Conservation (phyloP, 2,329 filamentous ascomycete species). For the Fusarium pseudonygamai region DNA sequence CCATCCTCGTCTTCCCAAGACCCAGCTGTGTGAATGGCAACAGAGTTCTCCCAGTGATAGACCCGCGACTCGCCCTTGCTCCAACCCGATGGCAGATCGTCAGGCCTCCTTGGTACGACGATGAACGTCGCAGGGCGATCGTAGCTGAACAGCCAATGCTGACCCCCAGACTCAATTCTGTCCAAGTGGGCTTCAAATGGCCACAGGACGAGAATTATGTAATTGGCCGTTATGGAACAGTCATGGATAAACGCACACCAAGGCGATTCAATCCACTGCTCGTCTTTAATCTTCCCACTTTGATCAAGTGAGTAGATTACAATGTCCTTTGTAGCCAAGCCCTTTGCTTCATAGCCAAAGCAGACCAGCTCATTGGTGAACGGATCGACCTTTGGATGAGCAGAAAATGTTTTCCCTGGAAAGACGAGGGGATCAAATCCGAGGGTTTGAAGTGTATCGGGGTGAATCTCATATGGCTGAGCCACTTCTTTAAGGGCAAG, state of each 20-base stretch:
- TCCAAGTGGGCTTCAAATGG: not conserved
- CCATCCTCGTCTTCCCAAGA: not conserved
- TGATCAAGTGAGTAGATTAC: not conserved
- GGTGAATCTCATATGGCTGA: not conserved
- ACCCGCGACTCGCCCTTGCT: not conserved
- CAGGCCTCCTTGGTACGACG: not conserved
- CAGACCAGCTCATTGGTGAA: not conserved
- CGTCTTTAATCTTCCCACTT: not conserved
- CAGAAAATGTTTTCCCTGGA: not conserved
- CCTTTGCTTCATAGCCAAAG: not conserved
- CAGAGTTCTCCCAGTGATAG: not conserved
- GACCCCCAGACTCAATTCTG: not conserved
- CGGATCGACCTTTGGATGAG: not conserved
- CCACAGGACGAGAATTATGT: not conserved
- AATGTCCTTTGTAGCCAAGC: not conserved
- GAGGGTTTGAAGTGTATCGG: not conserved
- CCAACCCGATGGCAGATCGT: not conserved
- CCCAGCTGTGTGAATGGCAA: not conserved
- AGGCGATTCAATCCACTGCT: not conserved
- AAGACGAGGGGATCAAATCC: not conserved
- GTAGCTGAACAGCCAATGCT: not conserved
- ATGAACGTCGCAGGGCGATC: not conserved
- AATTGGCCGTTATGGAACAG: not conserved
- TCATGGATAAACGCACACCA: not conserved
- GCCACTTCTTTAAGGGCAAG: not conserved